phyloP scores from a whole-genome alignment of 257 asterid species.

The Nyctanthes arbortristis region DNA sequence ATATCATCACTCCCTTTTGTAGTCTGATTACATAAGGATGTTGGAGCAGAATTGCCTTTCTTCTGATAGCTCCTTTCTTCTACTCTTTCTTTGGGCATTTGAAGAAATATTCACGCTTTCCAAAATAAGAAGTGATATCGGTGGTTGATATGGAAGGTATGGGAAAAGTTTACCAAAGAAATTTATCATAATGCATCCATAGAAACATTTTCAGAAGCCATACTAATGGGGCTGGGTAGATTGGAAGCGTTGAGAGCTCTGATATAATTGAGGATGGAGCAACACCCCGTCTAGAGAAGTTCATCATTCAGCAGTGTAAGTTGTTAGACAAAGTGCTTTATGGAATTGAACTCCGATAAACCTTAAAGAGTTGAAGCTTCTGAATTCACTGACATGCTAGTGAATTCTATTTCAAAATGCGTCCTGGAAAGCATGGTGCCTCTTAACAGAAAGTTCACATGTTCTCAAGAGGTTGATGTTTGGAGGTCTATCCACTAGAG shows the following conservation, averaged over 20 bases:
- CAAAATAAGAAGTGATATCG: constrained; percentile 30
- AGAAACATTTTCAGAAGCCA: constrained; percentile 32
- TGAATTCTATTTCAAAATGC: constrained; percentile 20
- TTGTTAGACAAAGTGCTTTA: constrained; percentile 25
- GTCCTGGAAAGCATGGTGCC: too few species aligned
- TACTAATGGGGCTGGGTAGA: too few species aligned
- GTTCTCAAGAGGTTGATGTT: constrained; percentile 26
- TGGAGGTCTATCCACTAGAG: constrained; percentile 28
- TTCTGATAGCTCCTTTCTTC: too few species aligned
- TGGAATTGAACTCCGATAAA: constrained; percentile 33
- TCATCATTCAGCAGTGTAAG: constrained; percentile 32
- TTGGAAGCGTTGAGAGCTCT: too few species aligned
- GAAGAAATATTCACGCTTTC: too few species aligned
- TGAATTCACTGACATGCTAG: constrained; percentile 33
- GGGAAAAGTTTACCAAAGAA: constrained; percentile 41
- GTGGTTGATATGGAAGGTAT: constrained; percentile 44
- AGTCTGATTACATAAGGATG: too few species aligned
- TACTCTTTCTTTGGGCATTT: too few species aligned
- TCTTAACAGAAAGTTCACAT: too few species aligned
- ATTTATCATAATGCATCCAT: constrained; percentile 27
- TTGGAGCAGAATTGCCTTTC: too few species aligned
- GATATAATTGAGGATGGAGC: constrained; percentile 32
- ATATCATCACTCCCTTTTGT: too few species aligned
- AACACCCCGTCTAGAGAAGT: constrained; percentile 35
- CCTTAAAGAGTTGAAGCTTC: constrained; percentile 18